Evolutionary conservation across 768 basidiomycete genomes (phyloP), one percentile per base, ranked within the genome.

Genomic region (Leccinum ochraceum): DNA sequence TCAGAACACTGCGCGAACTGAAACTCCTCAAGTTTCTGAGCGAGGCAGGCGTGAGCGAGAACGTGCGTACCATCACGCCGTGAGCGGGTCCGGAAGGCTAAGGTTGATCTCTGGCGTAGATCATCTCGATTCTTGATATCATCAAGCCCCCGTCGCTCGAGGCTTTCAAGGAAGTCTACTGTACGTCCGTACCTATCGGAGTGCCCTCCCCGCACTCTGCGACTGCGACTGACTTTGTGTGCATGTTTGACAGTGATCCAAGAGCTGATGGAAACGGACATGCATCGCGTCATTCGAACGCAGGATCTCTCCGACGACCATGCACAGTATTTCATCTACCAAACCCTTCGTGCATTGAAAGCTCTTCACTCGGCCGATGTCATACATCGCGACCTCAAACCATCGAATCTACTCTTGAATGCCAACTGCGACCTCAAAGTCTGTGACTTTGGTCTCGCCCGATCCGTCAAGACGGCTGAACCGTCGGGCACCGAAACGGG

Each of bases 351-450:
- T 46, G 96, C 94, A 2, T 85, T 99, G 67, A 98, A 98, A 74
- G 95, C 96, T 0, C 81, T 98, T 4, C 96, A 98, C 71, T 94
- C 94, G 0, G 96, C 96, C 34, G 92, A 96, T 75, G 94, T 99
- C 60, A 92, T 99, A 67, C 93, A 95, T 73, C 87, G 95, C 56
- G 96, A 99, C 75, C 86, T 99, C 67, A 98, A 98, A 71, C 96
- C 96, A 0, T 95, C 95, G 37, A 98, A 98, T 71, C 82, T 98
- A 4, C 86, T 98, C n/a, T 82, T 98, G 60, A 98, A 98, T 71
- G 94, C 94, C 64, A 98, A 97, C 74, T 97, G 95, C 69, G 95
- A 97, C 72, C 84, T 97, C 66, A 96, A 96, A 73, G 93, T 95
- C 50, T 85, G 90, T 76, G 96, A 98, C 72, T 99, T 98, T 72